Conservation (phyloP, 306 rosid species). For the Ormosia semicastrata region DNA sequence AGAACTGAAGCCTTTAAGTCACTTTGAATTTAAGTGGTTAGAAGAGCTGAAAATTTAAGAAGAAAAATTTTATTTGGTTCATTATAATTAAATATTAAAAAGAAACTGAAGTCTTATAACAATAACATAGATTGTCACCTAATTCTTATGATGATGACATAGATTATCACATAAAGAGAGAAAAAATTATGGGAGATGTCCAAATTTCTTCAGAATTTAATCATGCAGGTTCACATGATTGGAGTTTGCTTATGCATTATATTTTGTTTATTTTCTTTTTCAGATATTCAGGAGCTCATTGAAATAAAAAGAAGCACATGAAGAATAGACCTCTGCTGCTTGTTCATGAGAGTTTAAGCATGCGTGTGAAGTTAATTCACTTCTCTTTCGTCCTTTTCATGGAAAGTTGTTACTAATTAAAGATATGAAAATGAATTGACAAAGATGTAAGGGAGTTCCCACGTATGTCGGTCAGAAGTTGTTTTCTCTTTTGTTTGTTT, state of each 20-base stretch:
- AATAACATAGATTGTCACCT: neutral
- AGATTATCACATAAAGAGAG: neutral
- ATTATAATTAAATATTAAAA: neutral
- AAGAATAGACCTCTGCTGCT: conserved; percentile 9
- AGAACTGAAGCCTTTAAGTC: neutral
- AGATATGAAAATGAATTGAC: neutral
- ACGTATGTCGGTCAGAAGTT: conserved; percentile 22
- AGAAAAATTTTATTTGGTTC: neutral
- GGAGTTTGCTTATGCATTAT: neutral
- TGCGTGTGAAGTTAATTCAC: conserved; percentile 26
- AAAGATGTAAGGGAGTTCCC: neutral
- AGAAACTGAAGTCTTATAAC: neutral
- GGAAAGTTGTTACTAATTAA: neutral
- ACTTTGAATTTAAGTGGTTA: neutral
- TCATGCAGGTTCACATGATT: neutral
- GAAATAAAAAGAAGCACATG: conserved; percentile 4
- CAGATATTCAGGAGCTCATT: neutral
- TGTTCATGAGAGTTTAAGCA: neutral
- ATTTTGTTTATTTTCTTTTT: neutral
- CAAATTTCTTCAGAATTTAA: neutral
- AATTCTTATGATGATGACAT: neutral
- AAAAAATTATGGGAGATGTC: neutral
- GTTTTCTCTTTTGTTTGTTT: conserved; percentile 19
- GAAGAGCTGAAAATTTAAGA: neutral
- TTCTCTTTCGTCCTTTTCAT: neutral